Conservation (phyloP, 2,329 filamentous ascomycete species). For the Harringtonia lauricola region DNA sequence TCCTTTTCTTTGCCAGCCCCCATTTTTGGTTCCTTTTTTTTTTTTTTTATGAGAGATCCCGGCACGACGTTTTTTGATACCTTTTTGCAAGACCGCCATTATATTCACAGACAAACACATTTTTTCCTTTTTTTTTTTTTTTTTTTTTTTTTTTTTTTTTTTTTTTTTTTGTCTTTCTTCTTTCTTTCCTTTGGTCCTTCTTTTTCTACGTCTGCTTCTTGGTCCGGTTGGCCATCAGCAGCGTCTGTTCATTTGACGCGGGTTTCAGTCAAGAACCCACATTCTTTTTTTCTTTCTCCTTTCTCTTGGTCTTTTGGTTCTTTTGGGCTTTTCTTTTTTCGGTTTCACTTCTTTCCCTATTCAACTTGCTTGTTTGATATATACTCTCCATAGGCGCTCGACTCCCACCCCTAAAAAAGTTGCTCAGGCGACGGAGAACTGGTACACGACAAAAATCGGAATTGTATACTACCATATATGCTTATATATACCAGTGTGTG, state of each 20-base stretch:
- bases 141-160: constrained; percentile 14
- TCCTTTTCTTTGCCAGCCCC: not conserved
- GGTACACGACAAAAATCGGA: constrained; percentile 8
- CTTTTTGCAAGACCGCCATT: constrained; percentile 14
- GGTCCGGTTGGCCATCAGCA: constrained; percentile 6
- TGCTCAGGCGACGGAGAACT: constrained; percentile 11
- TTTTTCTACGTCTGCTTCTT: constrained; percentile 8
- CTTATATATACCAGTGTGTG: constrained; percentile 1
- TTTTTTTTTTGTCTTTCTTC: constrained; percentile 13
- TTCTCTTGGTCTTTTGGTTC: not conserved
- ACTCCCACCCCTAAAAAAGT: constrained; percentile 6
- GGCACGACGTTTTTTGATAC: constrained; percentile 17
- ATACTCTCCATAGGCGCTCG: constrained; percentile 14
- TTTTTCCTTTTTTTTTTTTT: constrained; percentile 16
- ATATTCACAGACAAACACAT: not conserved
- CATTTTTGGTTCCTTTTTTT: not conserved
- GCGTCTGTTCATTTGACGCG: not conserved
- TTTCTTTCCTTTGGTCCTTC: constrained; percentile 11
- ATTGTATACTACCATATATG: constrained; percentile 9
- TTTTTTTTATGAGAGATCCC: not conserved
- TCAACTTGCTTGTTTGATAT: constrained; percentile 8
- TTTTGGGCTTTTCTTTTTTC: not conserved
- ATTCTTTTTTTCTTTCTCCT: not conserved
- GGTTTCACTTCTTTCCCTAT: not conserved
- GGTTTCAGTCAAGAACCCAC: not conserved